Conservation (phyloP, 2,329 filamentous ascomycete species). For the Oidium heveae region DNA sequence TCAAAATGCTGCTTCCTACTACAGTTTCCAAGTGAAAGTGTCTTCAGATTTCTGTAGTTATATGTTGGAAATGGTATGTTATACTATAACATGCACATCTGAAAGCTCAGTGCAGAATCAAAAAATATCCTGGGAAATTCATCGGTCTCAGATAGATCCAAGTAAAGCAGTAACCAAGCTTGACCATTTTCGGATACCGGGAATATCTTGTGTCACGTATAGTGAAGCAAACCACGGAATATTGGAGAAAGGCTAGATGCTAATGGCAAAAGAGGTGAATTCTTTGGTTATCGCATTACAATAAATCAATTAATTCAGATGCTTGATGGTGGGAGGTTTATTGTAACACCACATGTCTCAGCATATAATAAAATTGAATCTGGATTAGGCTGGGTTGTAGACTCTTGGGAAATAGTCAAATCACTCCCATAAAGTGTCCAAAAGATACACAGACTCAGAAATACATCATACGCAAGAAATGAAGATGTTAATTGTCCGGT, state of each 20-base stretch:
- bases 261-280: neutral
- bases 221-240: neutral
- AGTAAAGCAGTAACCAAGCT: no score
- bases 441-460: neutral
- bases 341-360: neutral
- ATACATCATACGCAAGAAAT: neutral
- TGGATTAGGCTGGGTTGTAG: neutral
- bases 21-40: neutral
- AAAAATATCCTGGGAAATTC: neutral
- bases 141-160: neutral
- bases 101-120: neutral
- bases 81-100: neutral
- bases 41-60: neutral
- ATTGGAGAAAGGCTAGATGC: neutral
- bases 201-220: no score
- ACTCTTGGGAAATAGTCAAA: neutral
- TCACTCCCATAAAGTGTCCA: neutral
- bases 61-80: no score
- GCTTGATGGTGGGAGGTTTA: neutral
- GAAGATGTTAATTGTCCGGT: neutral
- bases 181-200: no score
- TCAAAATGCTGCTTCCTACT: neutral
- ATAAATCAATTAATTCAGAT: neutral
- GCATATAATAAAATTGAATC: neutral
- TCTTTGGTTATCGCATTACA: neutral